phyloP scores from a whole-genome alignment of 2,329 filamentous ascomycete species.

The Fusarium annulatum region DNA sequence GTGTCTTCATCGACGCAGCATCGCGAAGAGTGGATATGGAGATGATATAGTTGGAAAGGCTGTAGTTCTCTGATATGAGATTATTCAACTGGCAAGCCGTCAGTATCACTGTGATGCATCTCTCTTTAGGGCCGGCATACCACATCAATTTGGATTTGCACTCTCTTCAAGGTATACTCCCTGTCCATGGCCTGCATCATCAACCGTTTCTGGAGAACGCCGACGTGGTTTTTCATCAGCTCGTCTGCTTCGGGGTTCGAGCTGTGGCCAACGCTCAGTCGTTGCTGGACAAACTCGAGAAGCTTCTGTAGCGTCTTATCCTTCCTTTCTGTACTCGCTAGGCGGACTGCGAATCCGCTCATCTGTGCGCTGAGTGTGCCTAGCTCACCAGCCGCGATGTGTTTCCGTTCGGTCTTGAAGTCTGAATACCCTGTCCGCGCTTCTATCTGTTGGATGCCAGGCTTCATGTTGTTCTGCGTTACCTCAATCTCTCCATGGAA shows the following conservation, averaged over 20 bases:
- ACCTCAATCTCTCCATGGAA: slow-evolving; percentile 49
- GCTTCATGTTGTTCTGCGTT: slow-evolving; percentile 49
- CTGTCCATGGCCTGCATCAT: slow-evolving; percentile 53
- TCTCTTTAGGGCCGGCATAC: slow-evolving; percentile 40
- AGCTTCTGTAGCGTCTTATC: slow-evolving; percentile 50
- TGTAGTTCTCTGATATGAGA: slow-evolving; percentile 53
- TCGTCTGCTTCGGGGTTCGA: slow-evolving; percentile 11
- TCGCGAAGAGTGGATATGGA: slow-evolving; percentile 53
- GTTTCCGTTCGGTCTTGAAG: slow-evolving; percentile 46
- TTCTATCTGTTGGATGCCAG: slow-evolving; percentile 50
- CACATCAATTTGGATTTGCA: slow-evolving; percentile 54
- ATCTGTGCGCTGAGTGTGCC: slow-evolving; percentile 49
- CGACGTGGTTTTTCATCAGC: slow-evolving; percentile 44
- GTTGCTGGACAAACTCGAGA: slow-evolving; percentile 47
- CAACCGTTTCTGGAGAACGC: slow-evolving; percentile 47
- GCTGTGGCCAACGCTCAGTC: background rate
- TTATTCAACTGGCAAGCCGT: slow-evolving; percentile 49
- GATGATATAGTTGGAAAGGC: slow-evolving; percentile 50
- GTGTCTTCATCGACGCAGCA: slow-evolving; percentile 57
- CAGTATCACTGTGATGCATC: background rate
- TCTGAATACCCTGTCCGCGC: slow-evolving; percentile 50
- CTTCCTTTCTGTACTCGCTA: slow-evolving; percentile 54
- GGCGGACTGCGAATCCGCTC: slow-evolving; percentile 50
- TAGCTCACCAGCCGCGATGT: slow-evolving; percentile 45
- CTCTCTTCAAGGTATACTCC: slow-evolving; percentile 51